Base-by-base conservation (phyloP, 352 stramenopile species). In the Globisporangium nunn region DNA sequence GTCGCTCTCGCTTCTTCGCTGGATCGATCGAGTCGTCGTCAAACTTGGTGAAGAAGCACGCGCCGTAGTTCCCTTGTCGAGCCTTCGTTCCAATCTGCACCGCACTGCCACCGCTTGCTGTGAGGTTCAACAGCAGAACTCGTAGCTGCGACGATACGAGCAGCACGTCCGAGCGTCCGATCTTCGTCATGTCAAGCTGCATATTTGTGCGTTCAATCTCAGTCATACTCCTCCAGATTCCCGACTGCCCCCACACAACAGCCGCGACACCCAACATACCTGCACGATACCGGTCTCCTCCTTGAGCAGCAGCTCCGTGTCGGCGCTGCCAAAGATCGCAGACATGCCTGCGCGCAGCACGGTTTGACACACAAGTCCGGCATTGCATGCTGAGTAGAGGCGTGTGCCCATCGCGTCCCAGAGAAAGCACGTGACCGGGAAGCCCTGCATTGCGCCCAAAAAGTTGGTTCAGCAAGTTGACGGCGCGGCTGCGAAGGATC, bases 211-310 rank as follows among this genome's bases (percentile, higher is more conserved):
- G 11, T 12, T 39, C 79, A 49, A 67, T 88, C 78, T 43, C 44
- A 89, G 57, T 77, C 88, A 33, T 5, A 49, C 23, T 62, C 15
- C 30, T 10, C 37, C 12, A 4, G 37, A 43, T 17, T 30, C 23
- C 10, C 43, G 3, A 4, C 51, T 43, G 30, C 17, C 12, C n/a
- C 40, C 11, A 3, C 3, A 50, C 4, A 23, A 23, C 23, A 23
- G 1, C 23, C 23, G 23, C 23, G 23, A 23, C 17, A 23, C 23
- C 11, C 10, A 69, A 56, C 62, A 8, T 31, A 85, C 80, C 75
- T 94, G 85, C 10, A 95, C 85, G 52, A 95, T 87, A 0, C 81
- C 82, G 0, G 81, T 91, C 52, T 95, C 81, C 63, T 95, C 85
- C 49, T 93, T 92, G 0, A 95, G 76, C 55, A 95, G 58, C 17